Percentiles rank a stretch among this genome's conserved stretches.
Conservation (phyloP, 2,329 filamentous ascomycete species). For the Periglandula ipomoeae region DNA sequence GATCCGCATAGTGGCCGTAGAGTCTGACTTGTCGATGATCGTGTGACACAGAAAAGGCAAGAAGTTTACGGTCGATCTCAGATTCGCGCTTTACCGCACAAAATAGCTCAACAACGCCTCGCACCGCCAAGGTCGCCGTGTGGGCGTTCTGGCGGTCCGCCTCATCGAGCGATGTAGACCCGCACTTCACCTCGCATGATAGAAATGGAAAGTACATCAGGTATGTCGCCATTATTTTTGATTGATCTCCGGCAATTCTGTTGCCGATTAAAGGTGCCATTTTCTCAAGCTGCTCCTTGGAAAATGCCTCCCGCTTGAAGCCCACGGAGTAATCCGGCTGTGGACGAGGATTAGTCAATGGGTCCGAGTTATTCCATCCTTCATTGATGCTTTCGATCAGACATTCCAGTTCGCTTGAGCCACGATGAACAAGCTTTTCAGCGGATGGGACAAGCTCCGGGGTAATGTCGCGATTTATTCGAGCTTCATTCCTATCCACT, state of each 20-base stretch:
- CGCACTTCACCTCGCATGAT: slow-evolving; percentile 4
- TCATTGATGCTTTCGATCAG: slow-evolving; percentile 29
- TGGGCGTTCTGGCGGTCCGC: slow-evolving; percentile 5
- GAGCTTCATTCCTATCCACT: slow-evolving; percentile 1
- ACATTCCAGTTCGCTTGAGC: background rate
- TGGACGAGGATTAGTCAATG: slow-evolving; percentile 23
- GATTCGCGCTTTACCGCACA: background rate
- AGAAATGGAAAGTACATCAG: slow-evolving; percentile 6
- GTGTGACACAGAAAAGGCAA: slow-evolving; percentile 4
- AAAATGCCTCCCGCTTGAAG: slow-evolving; percentile 30
- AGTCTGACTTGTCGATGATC: slow-evolving; percentile 2
- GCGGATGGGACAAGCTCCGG: slow-evolving; percentile 1
- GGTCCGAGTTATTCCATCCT: slow-evolving; percentile 28
- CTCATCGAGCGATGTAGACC: background rate
- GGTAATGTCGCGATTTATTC: background rate
- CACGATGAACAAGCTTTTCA: background rate
- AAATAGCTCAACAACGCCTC: slow-evolving; percentile 2
- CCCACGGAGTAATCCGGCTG: slow-evolving; percentile 33
- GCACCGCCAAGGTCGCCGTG: slow-evolving; percentile 1
- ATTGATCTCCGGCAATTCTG: slow-evolving; percentile 3
- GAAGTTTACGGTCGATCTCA: slow-evolving; percentile 1
- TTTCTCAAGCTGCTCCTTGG: slow-evolving; percentile 7
- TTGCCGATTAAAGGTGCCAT: slow-evolving; percentile 2
- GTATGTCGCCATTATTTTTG: slow-evolving; percentile 2
- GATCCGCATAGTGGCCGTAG: slow-evolving; percentile 3